Conservation (phyloP, 2,329 filamentous ascomycete genomes). For the Sclerotinia nivalis region DNA sequence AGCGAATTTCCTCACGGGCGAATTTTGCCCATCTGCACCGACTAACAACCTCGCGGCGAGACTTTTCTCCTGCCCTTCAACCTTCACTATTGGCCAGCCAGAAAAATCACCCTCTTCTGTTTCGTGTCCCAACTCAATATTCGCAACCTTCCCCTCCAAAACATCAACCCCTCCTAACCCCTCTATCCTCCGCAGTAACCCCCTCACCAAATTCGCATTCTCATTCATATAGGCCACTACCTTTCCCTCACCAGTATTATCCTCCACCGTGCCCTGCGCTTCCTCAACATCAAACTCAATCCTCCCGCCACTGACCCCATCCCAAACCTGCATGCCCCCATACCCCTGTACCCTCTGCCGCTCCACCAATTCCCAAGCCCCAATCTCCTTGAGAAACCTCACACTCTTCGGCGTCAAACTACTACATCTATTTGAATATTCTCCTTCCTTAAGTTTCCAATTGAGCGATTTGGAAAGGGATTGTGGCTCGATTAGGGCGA, state of each 20-base stretch:
- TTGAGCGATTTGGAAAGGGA: conserved; percentile 69
- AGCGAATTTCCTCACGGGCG: conserved; percentile 86
- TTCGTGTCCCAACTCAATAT: conserved; percentile 73
- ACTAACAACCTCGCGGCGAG: conserved; percentile 83
- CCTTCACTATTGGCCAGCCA: conserved; percentile 81
- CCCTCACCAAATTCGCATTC: conserved; percentile 84
- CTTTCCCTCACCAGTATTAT: conserved; percentile 29
- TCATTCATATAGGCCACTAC: conserved; percentile 96
- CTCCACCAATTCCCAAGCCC: conserved; percentile 79
- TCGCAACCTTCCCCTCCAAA: conserved; percentile 74
- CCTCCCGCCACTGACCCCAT: conserved; percentile 81
- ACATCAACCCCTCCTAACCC: conserved; percentile 69
- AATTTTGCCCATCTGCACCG: conserved; percentile 93
- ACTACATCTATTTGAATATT: conserved; percentile 92
- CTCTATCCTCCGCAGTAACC: conserved; percentile 69
- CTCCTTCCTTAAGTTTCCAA: conserved; percentile 65
- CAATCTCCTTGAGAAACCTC: conserved; percentile 78
- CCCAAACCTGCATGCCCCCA: conserved; percentile 98
- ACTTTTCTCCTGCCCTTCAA: conserved; percentile 60
- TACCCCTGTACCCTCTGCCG: conserved; percentile 78
- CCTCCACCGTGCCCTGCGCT: background rate
- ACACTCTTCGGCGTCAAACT: conserved; percentile 88
- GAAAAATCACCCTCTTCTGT: conserved; percentile 72
- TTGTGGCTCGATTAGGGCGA: conserved; percentile 89
- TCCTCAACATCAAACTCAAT: conserved; percentile 75